Base-by-base conservation (phyloP, 139 green algal genomes). In the Closterium sp. region DNA sequence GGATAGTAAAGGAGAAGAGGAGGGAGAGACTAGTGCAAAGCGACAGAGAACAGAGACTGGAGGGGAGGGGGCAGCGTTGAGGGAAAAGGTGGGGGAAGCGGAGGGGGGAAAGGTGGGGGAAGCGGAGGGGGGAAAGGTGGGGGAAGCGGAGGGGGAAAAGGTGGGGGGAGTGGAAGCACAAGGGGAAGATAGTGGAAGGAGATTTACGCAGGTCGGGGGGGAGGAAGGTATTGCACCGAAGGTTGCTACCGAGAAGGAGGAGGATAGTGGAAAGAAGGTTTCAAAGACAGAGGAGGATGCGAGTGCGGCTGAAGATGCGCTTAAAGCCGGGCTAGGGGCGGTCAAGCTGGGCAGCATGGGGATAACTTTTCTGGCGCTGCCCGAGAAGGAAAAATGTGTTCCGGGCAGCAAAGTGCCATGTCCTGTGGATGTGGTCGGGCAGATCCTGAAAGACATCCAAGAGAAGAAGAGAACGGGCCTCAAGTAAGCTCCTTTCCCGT, bases 291-390 rank as follows among this genome's bases (percentile, higher is more conserved):
- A 76, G 55, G 16, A 76, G 12, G 55, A 76, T 76, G 55, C 55
- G 55, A 76, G 55, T 76, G 55, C 55, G 25, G 55, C 55, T 0
- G 55, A 76, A 28, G 55, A 76, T 3, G 55, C 55, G 4, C 55
- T 76, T 76, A 76, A 76, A 28, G 55, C 55, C 12, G 86, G 86
- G 86, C 86, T 89, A 43, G 30, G 30, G 31, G n/a, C 34, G 86
- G 31, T 89, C 31, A 89, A 89, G 86, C 86, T 89, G 36, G 86
- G 86, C 31, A 89, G 86, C 86, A 89, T 89, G 86, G 86, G 86
- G 3, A 76, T 89, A 76, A 33, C 31, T 84, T 89, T 89, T 76
- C 25, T 89, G 36, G 34, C n/a, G 8, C 36, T 89, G 36, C 36
- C 86, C 34, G 36, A 89, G 86, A 76, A 76, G 55, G 55, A 76